Base-by-base conservation (phyloP, 2,329 filamentous ascomycete genomes). In the Phyllosticta citribraziliensis region DNA sequence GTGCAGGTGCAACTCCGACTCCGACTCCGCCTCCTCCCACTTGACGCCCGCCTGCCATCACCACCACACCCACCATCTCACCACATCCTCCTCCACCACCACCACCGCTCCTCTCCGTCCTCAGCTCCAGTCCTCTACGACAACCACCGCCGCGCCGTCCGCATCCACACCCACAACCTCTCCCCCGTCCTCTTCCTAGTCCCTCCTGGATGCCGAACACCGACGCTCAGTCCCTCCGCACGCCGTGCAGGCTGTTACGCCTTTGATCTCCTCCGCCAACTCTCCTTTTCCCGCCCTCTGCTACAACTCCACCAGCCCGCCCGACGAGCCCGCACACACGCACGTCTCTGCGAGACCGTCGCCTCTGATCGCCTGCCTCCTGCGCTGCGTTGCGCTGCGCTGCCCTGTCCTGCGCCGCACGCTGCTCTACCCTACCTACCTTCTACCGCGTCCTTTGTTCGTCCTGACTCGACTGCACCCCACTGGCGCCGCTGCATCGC, bases 271-370 rank as follows among this genome's bases (percentile, higher is more conserved):
- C 40, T 47, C 40, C n/a, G 14, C 40, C 14, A n/a, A n/a, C 57
- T 55, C 55, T 54, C 59, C 52, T 53, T 54, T 56, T 47, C 24
- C 22, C 24, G 58, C 58, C 35, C 35, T 5, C 35, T 22, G 22
- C 35, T 40, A 40, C 51, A 25, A 11, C 51, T 53, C 19, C 24
- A 22, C 27, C 27, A 53, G 50, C 55, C 54, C 55, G 59, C 55
- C 47, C 47, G 52, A 56, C 40, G 52, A 60, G 59, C 54, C 55
- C 55, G 59, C 55, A 58, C 30, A 47, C 14, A 47, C 40, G 40
- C n/a, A 52, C 54, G 62, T 64, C 62, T 63, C 62, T 64, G 62
- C 30, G 58, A 63, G 63, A 64, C 64, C 62, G 50, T 56, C 55
- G 60, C 60, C 58, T 52, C 20, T 19, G 47, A 47, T 25, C 33